A percentile compares a stretch with the other conserved stretches of the same genome.
These are phyloP conservation scores for Yamadazyma mexicana DNA, from an alignment of 1,139 yeast species.

Conservation along the genomic window DNA sequence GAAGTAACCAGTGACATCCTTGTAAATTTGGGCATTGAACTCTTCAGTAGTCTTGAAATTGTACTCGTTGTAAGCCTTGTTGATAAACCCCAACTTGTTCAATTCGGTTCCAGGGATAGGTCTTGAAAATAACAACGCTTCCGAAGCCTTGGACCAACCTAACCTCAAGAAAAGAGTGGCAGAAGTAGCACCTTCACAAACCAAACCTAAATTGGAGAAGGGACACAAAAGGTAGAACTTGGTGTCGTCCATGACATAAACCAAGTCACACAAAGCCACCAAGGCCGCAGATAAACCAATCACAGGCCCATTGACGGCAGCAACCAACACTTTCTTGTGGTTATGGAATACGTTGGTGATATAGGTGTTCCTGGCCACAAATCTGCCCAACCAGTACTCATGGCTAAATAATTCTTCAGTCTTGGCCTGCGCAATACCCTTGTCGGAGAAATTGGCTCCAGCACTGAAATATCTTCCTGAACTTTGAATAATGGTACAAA, in stretches of 20 bases:
- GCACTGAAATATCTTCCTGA: slow-evolving; percentile 81
- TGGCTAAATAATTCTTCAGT: slow-evolving; percentile 36
- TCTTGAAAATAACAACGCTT: slow-evolving; percentile 69
- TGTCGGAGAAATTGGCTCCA: slow-evolving; percentile 70
- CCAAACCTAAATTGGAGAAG: slow-evolving; percentile 80
- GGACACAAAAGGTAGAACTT: slow-evolving; percentile 69
- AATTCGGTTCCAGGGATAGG: slow-evolving; percentile 67
- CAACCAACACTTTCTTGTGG: slow-evolving; percentile 71
- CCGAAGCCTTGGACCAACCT: slow-evolving; percentile 74
- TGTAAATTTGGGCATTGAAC: slow-evolving; percentile 56
- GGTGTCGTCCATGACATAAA: slow-evolving; percentile 62
- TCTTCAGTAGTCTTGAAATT: slow-evolving; percentile 53
- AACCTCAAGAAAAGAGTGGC: slow-evolving; percentile 67
- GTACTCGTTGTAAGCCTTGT: slow-evolving; percentile 43
- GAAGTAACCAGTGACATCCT: slow-evolving; percentile 47
- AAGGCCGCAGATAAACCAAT: slow-evolving; percentile 78
- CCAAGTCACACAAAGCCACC: slow-evolving; percentile 72
- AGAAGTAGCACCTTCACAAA: slow-evolving; percentile 80
- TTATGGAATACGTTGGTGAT: slow-evolving; percentile 68
- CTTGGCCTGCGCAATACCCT: slow-evolving; percentile 22
- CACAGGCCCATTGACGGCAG: slow-evolving; percentile 86
- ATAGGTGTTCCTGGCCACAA: slow-evolving; percentile 69
- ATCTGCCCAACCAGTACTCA: slow-evolving; percentile 57
- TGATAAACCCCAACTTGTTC: slow-evolving; percentile 58
- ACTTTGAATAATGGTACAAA: slow-evolving; percentile 67